Conservation (phyloP, 1,284 basidiomycete genomes). For the Trametes pubescens region DNA sequence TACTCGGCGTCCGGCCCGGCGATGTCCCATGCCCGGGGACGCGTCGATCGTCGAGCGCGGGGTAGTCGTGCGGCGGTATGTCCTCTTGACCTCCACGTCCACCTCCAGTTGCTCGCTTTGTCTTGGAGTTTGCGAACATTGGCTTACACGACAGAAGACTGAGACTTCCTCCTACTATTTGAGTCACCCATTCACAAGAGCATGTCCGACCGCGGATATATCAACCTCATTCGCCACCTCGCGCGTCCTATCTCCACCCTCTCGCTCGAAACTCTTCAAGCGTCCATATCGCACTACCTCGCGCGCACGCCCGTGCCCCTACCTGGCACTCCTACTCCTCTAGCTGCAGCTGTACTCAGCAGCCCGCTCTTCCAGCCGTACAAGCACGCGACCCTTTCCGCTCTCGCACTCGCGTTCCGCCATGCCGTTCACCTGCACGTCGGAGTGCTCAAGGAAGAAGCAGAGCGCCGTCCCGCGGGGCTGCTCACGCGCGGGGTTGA, state of each 20-base stretch:
- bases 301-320: slow-evolving; percentile 46
- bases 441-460: slow-evolving; percentile 48
- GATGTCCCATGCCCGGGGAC: slow-evolving; percentile 17
- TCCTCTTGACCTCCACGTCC: neutral
- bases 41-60: neutral
- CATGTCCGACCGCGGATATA: slow-evolving; percentile 53
- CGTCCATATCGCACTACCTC: slow-evolving; percentile 70
- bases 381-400: slow-evolving; percentile 55
- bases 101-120: neutral
- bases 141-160: too few species aligned
- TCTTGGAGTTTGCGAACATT: too few species aligned
- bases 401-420: slow-evolving; percentile 65
- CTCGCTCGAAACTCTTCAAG: slow-evolving; percentile 61
- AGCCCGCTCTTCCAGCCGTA: slow-evolving; percentile 62
- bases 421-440: slow-evolving; percentile 69
- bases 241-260: slow-evolving; percentile 57
- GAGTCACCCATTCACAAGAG: neutral
- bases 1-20: slow-evolving; percentile 7
- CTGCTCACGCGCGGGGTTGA: slow-evolving; percentile 57
- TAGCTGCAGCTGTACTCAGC: slow-evolving; percentile 70
- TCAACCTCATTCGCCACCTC: slow-evolving; percentile 63
- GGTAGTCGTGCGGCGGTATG: neutral
- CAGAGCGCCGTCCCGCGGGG: slow-evolving; percentile 25
- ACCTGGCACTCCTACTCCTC: slow-evolving; percentile 63
- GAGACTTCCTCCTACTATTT: too few species aligned